Conservation (phyloP, 345 rosid species). For the Aegle marmelos region DNA sequence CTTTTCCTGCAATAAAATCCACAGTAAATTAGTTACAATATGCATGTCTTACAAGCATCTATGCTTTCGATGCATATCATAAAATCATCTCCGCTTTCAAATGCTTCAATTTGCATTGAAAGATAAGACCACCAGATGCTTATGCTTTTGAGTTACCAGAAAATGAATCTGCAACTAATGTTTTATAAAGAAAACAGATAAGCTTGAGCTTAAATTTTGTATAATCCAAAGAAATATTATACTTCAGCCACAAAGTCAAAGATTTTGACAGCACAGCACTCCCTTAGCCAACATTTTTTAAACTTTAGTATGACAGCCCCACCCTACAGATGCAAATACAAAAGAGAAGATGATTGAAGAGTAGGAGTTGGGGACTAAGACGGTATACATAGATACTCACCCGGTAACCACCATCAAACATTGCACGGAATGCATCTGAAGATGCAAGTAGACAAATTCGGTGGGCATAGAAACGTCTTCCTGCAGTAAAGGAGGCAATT, state of each 20-base stretch:
- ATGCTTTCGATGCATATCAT: neutral
- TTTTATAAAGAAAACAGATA: neutral
- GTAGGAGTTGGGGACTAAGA: neutral
- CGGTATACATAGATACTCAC: conserved; percentile 43
- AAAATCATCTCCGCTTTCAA: neutral
- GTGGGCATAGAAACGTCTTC: conserved; percentile 90
- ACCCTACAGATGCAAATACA: neutral
- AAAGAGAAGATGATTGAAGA: neutral
- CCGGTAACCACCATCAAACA: conserved; percentile 99
- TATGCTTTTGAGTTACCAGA: neutral
- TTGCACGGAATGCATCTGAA: conserved; percentile 98
- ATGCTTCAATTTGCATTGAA: neutral
- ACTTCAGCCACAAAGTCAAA: neutral
- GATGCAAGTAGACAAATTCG: conserved; percentile 98
- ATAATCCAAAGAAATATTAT: conserved; percentile 4
- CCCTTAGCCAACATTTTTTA: neutral
- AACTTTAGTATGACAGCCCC: neutral
- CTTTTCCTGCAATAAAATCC: conserved; percentile 59
- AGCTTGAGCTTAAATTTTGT: neutral
- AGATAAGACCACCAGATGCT: neutral
- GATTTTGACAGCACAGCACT: neutral
- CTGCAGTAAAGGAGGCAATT: conserved; percentile 38
- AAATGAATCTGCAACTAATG: neutral
- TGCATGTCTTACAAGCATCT: neutral
- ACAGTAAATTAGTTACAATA: conserved; percentile 3